Conservation (phyloP, 108 stramenopile genomes). For the Pseudonitzschia multiseries region DNA sequence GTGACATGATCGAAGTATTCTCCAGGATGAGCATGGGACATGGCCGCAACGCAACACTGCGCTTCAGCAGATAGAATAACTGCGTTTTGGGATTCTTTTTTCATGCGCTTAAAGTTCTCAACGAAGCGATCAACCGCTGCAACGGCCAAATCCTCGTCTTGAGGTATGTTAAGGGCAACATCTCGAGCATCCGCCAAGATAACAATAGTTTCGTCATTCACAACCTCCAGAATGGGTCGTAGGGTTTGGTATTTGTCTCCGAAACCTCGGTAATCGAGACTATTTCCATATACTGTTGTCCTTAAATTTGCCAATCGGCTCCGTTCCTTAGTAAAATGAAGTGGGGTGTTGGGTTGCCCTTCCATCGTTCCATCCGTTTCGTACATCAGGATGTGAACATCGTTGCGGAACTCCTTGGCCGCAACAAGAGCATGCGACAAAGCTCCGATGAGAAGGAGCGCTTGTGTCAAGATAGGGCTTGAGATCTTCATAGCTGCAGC, state of each 20-base stretch:
- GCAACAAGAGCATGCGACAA: constrained; percentile 1
- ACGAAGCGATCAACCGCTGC: constrained; percentile 13
- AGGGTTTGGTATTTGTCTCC: constrained; percentile 17
- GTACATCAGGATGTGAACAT: constrained; percentile 20
- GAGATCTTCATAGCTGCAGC: constrained; percentile 4
- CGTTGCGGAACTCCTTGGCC: background rate
- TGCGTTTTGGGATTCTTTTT: constrained; percentile 2
- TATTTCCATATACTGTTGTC: constrained; percentile 7
- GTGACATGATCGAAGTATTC: constrained; percentile 21
- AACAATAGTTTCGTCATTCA: background rate
- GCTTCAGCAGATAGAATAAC: constrained; percentile 19
- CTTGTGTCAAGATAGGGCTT: background rate
- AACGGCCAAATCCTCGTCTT: constrained; percentile 10
- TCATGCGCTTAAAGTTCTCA: constrained; percentile 6
- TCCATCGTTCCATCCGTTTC: constrained; percentile 4
- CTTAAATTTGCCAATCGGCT: constrained; percentile 4
- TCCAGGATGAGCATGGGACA: constrained; percentile 10
- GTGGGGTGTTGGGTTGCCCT: background rate
- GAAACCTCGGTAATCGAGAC: constrained; percentile 9
- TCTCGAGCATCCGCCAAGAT: constrained; percentile 24
- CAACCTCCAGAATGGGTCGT: constrained; percentile 10
- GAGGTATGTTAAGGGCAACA: constrained; percentile 12
- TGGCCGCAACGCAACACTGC: constrained; percentile 24
- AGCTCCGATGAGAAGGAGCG: background rate
- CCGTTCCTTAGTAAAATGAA: constrained; percentile 9